A percentile compares a stretch with the other conserved stretches of the same genome.
These are phyloP conservation scores for Saccharomycopsis malanga DNA, from an alignment of 805 yeast genomes.

Conservation along the genomic window DNA sequence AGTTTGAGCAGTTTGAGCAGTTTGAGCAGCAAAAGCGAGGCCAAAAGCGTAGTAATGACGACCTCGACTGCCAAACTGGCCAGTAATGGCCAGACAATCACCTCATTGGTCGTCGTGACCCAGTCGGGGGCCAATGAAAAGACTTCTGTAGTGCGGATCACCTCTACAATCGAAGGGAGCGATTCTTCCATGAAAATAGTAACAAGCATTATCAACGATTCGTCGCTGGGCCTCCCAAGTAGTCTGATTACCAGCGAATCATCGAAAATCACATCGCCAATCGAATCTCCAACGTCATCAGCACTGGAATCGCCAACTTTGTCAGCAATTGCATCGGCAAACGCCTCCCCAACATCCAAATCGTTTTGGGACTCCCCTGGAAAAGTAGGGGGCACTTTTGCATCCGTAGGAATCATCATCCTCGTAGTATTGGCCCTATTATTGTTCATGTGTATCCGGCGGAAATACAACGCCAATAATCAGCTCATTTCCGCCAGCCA, in stretches of 20 bases:
- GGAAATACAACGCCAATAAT: slow-evolving; percentile 22
- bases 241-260: neutral
- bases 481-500: slow-evolving; percentile 11
- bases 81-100: slow-evolving; percentile 4
- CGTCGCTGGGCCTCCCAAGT: neutral
- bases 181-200: neutral
- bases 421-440: slow-evolving; percentile 38
- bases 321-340: slow-evolving; percentile 1
- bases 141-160: neutral
- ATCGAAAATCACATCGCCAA: neutral
- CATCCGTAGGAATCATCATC: slow-evolving; percentile 65
- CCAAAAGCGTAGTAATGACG: neutral
- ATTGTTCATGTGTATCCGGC: slow-evolving; percentile 34
- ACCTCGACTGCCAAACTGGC: neutral
- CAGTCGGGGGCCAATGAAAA: neutral
- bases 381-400: slow-evolving; percentile 80
- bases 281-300: neutral
- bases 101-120: slow-evolving; percentile 6
- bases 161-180: neutral
- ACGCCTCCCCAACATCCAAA: neutral
- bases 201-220: slow-evolving; percentile 1
- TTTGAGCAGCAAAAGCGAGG: neutral
- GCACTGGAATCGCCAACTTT: neutral
- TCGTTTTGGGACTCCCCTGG: slow-evolving; percentile 64
- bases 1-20: slow-evolving; percentile 23